Conservation (phyloP, 73 alveolate species). For the Symbiodinium natans region DNA sequence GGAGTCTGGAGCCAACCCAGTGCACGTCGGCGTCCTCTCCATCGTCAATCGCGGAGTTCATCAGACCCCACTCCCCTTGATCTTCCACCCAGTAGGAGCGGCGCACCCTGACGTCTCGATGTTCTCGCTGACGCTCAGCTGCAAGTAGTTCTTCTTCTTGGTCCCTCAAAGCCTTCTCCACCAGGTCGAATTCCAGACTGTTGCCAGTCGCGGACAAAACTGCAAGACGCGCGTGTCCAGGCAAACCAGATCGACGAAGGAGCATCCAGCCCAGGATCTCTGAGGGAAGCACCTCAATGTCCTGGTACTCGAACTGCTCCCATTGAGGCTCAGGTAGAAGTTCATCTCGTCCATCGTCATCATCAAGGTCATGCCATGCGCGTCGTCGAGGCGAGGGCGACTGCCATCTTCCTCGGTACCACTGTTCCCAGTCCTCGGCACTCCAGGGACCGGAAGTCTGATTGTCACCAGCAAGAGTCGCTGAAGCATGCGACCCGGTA, state of each 20-base stretch:
- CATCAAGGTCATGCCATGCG: neutral
- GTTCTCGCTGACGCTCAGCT: neutral
- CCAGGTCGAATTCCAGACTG: neutral
- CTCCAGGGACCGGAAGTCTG: neutral
- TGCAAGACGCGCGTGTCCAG: neutral
- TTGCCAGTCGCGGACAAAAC: neutral
- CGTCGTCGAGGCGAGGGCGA: neutral
- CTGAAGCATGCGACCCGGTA: neutral
- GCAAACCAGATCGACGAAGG: neutral
- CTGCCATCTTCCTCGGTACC: neutral
- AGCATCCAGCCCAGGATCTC: constrained; percentile 25
- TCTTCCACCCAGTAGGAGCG: constrained; percentile 46
- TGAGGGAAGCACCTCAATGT: neutral
- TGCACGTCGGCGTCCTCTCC: neutral
- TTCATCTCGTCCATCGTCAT: neutral
- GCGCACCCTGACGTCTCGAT: neutral
- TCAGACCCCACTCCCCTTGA: constrained; percentile 4
- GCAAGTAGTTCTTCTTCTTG: constrained; percentile 38
- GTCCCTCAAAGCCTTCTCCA: neutral
- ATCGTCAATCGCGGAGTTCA: neutral
- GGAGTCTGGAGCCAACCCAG: neutral
- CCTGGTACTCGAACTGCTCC: neutral
- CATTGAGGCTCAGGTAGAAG: neutral
- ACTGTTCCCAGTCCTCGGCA: neutral
- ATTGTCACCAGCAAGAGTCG: neutral